Evolutionary conservation across 148 eudicot species (phyloP).

Genomic region (Cornus controversa): DNA sequence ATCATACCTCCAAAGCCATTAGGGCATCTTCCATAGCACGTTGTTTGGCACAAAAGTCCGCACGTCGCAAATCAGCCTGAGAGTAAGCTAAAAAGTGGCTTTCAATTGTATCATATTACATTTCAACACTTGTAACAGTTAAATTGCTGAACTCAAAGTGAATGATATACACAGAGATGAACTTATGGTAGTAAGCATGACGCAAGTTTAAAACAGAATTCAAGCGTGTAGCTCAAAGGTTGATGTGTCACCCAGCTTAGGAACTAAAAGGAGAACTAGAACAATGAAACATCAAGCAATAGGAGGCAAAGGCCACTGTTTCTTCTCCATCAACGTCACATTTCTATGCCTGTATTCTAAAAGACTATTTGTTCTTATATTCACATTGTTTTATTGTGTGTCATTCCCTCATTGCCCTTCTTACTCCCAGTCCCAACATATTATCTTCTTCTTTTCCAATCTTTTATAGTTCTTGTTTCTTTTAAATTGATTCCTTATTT

Average conservation of each 20-base stretch:
- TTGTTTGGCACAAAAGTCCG: conserved; percentile 80
- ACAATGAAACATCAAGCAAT: too few species aligned
- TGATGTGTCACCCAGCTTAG: too few species aligned
- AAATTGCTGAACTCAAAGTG: background rate
- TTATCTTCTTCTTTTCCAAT: background rate
- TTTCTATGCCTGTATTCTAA: too few species aligned
- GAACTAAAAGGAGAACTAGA: too few species aligned
- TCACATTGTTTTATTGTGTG: background rate
- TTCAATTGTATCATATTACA: background rate
- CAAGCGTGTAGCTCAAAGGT: too few species aligned
- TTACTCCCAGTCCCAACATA: background rate
- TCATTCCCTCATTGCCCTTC: background rate
- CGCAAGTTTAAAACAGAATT: too few species aligned
- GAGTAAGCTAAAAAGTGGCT: conserved; percentile 13
- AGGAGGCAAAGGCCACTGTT: too few species aligned
- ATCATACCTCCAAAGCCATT: conserved; percentile 83
- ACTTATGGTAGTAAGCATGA: too few species aligned
- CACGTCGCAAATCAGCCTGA: conserved; percentile 93
- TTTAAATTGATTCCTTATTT: too few species aligned
- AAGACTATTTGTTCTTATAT: too few species aligned
- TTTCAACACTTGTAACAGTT: background rate
- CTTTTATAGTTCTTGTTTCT: too few species aligned
- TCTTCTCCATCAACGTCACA: too few species aligned
- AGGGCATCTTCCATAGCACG: conserved; percentile 93
- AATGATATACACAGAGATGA: background rate